Base-by-base conservation (phyloP, 345 rosid genomes). In the Corymbia maculata region DNA sequence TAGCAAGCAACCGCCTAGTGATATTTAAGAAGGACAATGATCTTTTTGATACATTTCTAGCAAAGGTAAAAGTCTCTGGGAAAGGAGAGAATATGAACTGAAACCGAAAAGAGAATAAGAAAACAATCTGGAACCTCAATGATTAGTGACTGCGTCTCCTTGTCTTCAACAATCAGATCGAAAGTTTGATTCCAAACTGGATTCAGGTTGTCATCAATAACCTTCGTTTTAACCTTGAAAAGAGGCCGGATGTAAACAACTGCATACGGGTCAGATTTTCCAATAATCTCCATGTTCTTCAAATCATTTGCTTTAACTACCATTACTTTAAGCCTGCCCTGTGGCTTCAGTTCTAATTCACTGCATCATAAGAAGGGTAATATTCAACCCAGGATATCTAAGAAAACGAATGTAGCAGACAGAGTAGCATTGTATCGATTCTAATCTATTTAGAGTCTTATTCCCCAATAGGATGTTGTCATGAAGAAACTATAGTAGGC, bases 281-380 rank as follows among this genome's bases (percentile, higher is more conserved):
- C 99, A 86, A 98, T 94, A 96, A 98, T 90, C 91, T 98, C 99
- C 98, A 94, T 95, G 92, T 98, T 97, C 95, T 98, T 98, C 95
- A 98, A 92, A 90, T 93, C 95, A 89, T 91, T 98, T 86, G 97
- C 99, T 91, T 92, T 96, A 87, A 92, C 90, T 70, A 98, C 90
- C 2, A 94, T 97, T 87, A 96, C 95, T 5, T 87, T 87, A 87
- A 97, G 95, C 93, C 92, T 94, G 89, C 99, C 99, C 88, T 98
- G 97, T 36, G 99, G 99, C 92, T 97, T 97, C 79, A 98, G 99
- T 93, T 97, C 99, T 45, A 98, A 89, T 50, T 98, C 99, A 91
- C 99, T 98, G 95, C 90, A 91, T 55, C 42, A 90, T 82, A 85
- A 32, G 79, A 14, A 85, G 47, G 82, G 7, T 44, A 36, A 5